Evolutionary conservation across 2,329 filamentous ascomycete species (phyloP), one percentile per base, ranked within the genome.

Genomic region (Fusarium illudens): DNA sequence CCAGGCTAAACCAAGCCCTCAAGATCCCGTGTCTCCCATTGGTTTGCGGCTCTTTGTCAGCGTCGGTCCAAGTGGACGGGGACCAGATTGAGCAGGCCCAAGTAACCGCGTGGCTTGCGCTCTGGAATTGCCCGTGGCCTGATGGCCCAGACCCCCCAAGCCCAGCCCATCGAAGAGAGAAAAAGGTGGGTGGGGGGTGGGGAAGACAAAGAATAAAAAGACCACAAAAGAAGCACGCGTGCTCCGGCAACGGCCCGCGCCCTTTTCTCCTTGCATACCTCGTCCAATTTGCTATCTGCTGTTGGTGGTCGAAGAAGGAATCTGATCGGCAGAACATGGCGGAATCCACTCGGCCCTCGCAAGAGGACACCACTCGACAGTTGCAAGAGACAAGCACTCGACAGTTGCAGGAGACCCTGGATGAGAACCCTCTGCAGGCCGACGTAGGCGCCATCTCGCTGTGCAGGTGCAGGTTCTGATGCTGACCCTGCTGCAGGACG

Each of bases 351-450:
- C 48, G 34, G 27, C 42, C 42, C n/a, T 48, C 42, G 10, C 42
- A 29, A 10, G 42, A 46, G 42, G n/a, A 33, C n/a, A n/a, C n/a
- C n/a, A 17, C 33, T 37, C 54, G 20, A 48, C 42, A 58, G 8
- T 22, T 52, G 34, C 33, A 58, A 5, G 29, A 59, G 17, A 22
- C n/a, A n/a, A n/a, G n/a, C n/a, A 17, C 33, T 37, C 54, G 20
- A 48, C 42, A 58, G 8, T 22, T 52, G 34, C 33, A 58, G 4
- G 29, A 59, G 17, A 22, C n/a, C n/a, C 11, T 32, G 19, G 42
- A 36, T 17, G 48, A 60, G 22, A 56, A 49, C 13, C 34, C 42
- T 17, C 49, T 63, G 4, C 58, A 62, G 11, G 59, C 59, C 19
- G 61, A 64, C 3, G 59, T 64, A 33, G 0, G 30, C 5, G 8